phyloP scores from a whole-genome alignment of 371 early-diverging fungal species.

The Saksenaea vasiformis region DNA sequence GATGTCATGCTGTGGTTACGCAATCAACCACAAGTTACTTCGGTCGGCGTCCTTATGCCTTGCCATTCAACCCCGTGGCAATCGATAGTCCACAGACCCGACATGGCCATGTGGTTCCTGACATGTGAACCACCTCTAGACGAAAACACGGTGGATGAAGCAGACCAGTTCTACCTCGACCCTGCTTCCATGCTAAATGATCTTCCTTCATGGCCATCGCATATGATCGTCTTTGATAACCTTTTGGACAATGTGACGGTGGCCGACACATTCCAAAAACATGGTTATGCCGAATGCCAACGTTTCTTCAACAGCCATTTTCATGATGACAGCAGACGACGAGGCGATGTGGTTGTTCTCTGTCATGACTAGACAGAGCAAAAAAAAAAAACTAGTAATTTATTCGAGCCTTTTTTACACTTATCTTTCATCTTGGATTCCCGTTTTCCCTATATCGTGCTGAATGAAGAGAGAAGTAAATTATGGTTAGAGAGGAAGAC shows the following conservation, averaged over 20 bases:
- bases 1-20: constrained; percentile 80
- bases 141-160: constrained; percentile 68
- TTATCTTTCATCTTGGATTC: neutral
- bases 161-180: constrained; percentile 78
- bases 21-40: constrained; percentile 27
- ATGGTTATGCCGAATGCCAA: constrained; percentile 56
- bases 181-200: constrained; percentile 60
- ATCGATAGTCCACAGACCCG: constrained; percentile 50
- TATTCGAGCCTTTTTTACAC: neutral
- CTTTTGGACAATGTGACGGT: constrained; percentile 25
- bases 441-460: constrained; percentile 3
- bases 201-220: constrained; percentile 48
- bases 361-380: constrained; percentile 18
- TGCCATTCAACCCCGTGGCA: constrained; percentile 96
- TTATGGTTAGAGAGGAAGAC: neutral
- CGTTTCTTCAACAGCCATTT: constrained; percentile 91
- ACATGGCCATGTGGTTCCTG: constrained; percentile 74
- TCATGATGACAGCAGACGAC: constrained; percentile 76
- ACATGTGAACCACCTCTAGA: constrained; percentile 90
- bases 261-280: constrained; percentile 4
- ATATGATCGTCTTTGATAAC: constrained; percentile 72
- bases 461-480: neutral
- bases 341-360: constrained; percentile 84
- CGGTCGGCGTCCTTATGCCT: constrained; percentile 78
- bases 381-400: neutral